Evolutionary conservation across 108 stramenopile species (phyloP).

Genomic region (Cyclostephanos invisitatus): DNA sequence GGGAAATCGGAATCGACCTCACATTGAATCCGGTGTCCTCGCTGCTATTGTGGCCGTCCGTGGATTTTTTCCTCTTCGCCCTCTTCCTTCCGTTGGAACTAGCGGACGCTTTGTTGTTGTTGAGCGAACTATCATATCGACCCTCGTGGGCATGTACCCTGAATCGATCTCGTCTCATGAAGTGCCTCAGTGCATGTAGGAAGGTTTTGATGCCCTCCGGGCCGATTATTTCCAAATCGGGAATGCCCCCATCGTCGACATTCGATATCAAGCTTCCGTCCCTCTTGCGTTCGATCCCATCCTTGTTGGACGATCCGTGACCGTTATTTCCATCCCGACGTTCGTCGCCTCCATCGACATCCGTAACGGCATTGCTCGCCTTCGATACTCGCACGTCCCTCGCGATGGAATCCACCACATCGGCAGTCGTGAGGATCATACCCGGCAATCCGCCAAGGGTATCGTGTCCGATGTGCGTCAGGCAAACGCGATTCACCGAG

Average conservation of each 20-base stretch:
- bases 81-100: conserved; percentile 19
- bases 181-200: conserved; percentile 73
- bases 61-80: conserved; percentile 41
- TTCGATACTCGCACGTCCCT: conserved; percentile 23
- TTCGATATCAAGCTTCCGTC: conserved; percentile 22
- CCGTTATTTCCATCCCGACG: not conserved
- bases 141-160: conserved; percentile 66
- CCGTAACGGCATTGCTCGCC: conserved; percentile 14
- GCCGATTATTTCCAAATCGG: conserved; percentile 69
- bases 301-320: not conserved
- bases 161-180: conserved; percentile 80
- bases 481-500: conserved; percentile 65
- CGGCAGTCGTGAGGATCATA: conserved; percentile 77
- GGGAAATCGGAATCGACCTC: conserved; percentile 20
- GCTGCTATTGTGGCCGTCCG: conserved; percentile 11
- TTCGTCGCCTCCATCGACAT: not conserved
- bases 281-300: conserved; percentile 11
- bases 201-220: conserved; percentile 68
- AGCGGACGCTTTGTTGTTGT: conserved; percentile 11
- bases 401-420: conserved; percentile 53
- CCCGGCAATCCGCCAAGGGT: conserved; percentile 82
- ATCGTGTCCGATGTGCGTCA: conserved; percentile 71
- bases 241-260: conserved; percentile 18
- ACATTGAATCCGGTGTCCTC: conserved; percentile 36
- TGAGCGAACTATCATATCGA: conserved; percentile 33